Conservation (phyloP, 352 stramenopile genomes). For the Peronosclerospora sorghi region DNA sequence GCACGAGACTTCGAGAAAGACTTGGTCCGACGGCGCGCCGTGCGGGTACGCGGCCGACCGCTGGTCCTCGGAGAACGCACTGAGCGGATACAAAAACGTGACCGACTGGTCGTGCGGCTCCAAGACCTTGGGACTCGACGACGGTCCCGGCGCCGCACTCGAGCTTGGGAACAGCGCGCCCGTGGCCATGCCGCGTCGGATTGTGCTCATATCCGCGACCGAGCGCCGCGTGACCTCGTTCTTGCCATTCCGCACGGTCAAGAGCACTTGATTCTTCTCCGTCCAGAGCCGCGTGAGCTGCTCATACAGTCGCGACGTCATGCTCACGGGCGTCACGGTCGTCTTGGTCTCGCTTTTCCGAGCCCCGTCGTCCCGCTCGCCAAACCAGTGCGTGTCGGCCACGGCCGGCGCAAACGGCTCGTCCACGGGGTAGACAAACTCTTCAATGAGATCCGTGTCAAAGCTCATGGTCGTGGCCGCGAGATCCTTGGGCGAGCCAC, state of each 20-base stretch:
- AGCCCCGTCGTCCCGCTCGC: constrained; percentile 27
- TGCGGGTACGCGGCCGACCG: constrained; percentile 23
- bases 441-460: constrained; percentile 61
- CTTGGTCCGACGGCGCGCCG: constrained; percentile 25
- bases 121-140: constrained; percentile 22
- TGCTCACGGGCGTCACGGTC: constrained; percentile 31
- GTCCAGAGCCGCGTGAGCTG: constrained; percentile 74
- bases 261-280: constrained; percentile 78
- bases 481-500: constrained; percentile 35
- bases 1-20: constrained; percentile 76
- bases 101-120: constrained; percentile 48
- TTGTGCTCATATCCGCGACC: constrained; percentile 74
- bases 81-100: constrained; percentile 81
- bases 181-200: constrained; percentile 53
- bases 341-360: constrained; percentile 20
- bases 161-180: constrained; percentile 57
- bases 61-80: constrained; percentile 50
- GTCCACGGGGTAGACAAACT: constrained; percentile 78
- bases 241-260: constrained; percentile 61
- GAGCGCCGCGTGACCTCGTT: constrained; percentile 60
- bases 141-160: constrained; percentile 14
- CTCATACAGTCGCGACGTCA: constrained; percentile 61
- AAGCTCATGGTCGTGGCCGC: constrained; percentile 39
- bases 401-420: constrained; percentile 52
- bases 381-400: constrained; percentile 59